A percentile compares a stretch with the other conserved stretches of the same genome.
Conservation (phyloP, 768 basidiomycete genomes). For the Ramaria sp. region DNA sequence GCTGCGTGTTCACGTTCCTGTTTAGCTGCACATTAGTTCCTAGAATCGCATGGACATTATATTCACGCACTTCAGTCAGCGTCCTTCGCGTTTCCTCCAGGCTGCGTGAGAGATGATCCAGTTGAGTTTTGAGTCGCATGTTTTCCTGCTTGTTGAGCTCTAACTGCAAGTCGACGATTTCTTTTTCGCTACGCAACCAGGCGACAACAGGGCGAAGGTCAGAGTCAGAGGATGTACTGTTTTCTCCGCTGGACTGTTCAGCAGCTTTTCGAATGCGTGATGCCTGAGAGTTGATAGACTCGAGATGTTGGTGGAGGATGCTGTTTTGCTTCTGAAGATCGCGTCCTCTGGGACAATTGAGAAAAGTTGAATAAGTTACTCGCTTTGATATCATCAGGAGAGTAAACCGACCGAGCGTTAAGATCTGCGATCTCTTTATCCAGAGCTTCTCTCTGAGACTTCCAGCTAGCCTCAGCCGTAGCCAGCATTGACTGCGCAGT, state of each 20-base stretch:
- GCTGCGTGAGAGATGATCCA: slow-evolving; percentile 59
- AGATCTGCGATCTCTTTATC: slow-evolving; percentile 72
- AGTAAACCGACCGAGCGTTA: slow-evolving; percentile 44
- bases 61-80: slow-evolving; percentile 49
- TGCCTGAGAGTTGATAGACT: slow-evolving; percentile 74
- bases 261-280: slow-evolving; percentile 68
- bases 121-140: slow-evolving; percentile 58
- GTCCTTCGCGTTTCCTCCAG: slow-evolving; percentile 61
- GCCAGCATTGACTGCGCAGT: slow-evolving; percentile 65
- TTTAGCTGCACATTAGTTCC: neutral
- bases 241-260: slow-evolving; percentile 34
- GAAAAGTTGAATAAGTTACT: neutral
- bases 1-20: slow-evolving; percentile 78
- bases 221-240: slow-evolving; percentile 56
- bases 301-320: slow-evolving; percentile 73
- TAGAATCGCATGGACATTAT: neutral
- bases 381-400: neutral
- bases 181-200: slow-evolving; percentile 83
- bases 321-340: slow-evolving; percentile 70
- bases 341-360: slow-evolving; percentile 38
- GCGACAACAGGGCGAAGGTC: slow-evolving; percentile 71
- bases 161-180: slow-evolving; percentile 81
- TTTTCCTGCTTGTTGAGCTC: slow-evolving; percentile 76
- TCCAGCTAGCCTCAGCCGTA: slow-evolving; percentile 72
- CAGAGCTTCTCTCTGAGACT: slow-evolving; percentile 61